Conservation (phyloP, 352 stramenopile genomes). For the Phytophthora parvispora region DNA sequence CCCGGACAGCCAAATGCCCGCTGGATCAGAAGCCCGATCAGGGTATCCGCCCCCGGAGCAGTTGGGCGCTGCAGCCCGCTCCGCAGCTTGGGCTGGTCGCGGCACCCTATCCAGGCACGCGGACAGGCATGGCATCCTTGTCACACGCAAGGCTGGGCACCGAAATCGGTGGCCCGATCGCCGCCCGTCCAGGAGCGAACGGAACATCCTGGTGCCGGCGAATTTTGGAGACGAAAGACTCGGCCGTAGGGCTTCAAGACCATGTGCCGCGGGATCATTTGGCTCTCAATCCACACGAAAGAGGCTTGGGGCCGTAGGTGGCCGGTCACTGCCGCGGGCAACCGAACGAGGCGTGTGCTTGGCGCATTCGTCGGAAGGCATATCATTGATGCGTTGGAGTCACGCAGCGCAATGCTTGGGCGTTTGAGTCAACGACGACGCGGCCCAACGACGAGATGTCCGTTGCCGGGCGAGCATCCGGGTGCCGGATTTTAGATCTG, state of each 20-base stretch:
- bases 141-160: constrained; percentile 11
- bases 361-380: background rate
- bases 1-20: constrained; percentile 25
- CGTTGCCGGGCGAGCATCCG: background rate
- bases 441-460: background rate
- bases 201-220: constrained; percentile 6
- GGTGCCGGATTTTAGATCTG: constrained; percentile 3
- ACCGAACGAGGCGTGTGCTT: background rate
- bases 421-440: background rate
- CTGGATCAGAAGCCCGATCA: constrained; percentile 33
- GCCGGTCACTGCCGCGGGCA: background rate
- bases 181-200: background rate
- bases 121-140: constrained; percentile 11
- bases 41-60: constrained; percentile 20
- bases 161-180: constrained; percentile 5
- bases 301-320: background rate
- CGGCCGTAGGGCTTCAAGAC: background rate
- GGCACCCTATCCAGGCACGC: background rate
- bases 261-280: background rate
- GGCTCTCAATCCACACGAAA: background rate
- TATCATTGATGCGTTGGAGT: background rate
- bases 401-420: too few species aligned
- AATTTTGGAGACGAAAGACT: background rate
- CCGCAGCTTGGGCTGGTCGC: background rate
- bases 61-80: background rate